phyloP scores from a whole-genome alignment of 352 stramenopile genomes.

The Vaucheria bursata region DNA sequence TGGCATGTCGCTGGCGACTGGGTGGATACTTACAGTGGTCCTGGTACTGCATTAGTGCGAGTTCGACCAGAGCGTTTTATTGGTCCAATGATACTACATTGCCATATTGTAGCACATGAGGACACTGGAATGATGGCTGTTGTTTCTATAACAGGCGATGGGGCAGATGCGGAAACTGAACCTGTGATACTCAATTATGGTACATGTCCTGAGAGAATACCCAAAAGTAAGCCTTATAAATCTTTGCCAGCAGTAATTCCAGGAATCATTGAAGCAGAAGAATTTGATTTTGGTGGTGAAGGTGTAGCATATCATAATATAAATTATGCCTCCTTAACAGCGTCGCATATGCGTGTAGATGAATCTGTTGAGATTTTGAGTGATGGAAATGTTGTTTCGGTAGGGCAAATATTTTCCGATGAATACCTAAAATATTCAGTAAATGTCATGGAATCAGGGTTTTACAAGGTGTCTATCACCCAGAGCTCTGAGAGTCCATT shows the following conservation, averaged over 20 bases:
- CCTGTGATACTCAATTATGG: background rate
- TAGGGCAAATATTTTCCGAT: background rate
- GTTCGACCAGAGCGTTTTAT: conserved; percentile 25
- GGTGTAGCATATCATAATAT: conserved; percentile 11
- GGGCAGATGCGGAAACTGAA: background rate
- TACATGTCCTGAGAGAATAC: background rate
- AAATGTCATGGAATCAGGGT: background rate
- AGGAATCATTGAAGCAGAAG: conserved; percentile 9
- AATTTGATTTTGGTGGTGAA: conserved; percentile 22
- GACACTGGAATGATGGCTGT: conserved; percentile 38
- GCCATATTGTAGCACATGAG: conserved; percentile 31
- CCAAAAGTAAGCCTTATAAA: background rate
- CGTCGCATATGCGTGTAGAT: background rate
- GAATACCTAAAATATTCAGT: background rate
- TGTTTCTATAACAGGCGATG: conserved; percentile 23
- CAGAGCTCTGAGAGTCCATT: background rate
- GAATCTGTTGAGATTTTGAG: background rate
- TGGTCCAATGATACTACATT: conserved; percentile 33
- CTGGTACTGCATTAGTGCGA: conserved; percentile 10
- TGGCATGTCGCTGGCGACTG: conserved; percentile 37
- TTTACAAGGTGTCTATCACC: background rate
- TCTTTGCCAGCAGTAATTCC: background rate
- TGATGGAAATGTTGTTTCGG: background rate
- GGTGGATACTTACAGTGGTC: conserved; percentile 26
- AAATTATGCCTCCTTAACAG: background rate